Conservation (phyloP, 768 basidiomycete species). For the Boletus bicolor region DNA sequence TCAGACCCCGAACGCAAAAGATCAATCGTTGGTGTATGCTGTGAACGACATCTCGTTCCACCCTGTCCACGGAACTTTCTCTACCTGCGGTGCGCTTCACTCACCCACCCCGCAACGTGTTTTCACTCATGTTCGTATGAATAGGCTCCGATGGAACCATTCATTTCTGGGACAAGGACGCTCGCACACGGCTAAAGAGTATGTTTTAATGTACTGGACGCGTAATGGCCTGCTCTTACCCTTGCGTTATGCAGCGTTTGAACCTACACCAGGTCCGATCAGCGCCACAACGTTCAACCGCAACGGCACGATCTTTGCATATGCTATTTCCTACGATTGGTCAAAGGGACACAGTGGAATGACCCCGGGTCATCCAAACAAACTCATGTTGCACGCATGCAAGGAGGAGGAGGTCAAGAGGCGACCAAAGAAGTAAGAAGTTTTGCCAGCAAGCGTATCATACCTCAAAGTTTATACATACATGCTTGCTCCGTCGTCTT, state of each 20-base stretch:
- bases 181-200: slow-evolving; percentile 91
- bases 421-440: slow-evolving; percentile 36
- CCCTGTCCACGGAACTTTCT: slow-evolving; percentile 80
- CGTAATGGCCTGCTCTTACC: neutral
- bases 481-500: slow-evolving; percentile 2
- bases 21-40: slow-evolving; percentile 69
- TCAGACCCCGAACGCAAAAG: slow-evolving; percentile 51
- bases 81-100: slow-evolving; percentile 59
- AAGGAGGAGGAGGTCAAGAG: slow-evolving; percentile 87
- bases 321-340: slow-evolving; percentile 93
- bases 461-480: neutral
- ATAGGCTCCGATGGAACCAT: slow-evolving; percentile 80
- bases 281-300: slow-evolving; percentile 82
- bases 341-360: slow-evolving; percentile 88
- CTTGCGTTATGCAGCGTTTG: slow-evolving; percentile 54
- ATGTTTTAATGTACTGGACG: neutral
- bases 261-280: slow-evolving; percentile 72
- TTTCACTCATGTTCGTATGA: slow-evolving; percentile 6
- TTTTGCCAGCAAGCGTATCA: slow-evolving; percentile 1
- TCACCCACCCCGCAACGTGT: slow-evolving; percentile 22
- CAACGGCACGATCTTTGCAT: slow-evolving; percentile 85
- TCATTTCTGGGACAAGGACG: slow-evolving; percentile 95
- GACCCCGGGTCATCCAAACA: slow-evolving; percentile 66
- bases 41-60: slow-evolving; percentile 90
- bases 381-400: slow-evolving; percentile 79